These are phyloP conservation scores for Beauveria pseudobassiana DNA, from an alignment of 2,329 filamentous ascomycete genomes.

Conservation along the genomic window DNA sequence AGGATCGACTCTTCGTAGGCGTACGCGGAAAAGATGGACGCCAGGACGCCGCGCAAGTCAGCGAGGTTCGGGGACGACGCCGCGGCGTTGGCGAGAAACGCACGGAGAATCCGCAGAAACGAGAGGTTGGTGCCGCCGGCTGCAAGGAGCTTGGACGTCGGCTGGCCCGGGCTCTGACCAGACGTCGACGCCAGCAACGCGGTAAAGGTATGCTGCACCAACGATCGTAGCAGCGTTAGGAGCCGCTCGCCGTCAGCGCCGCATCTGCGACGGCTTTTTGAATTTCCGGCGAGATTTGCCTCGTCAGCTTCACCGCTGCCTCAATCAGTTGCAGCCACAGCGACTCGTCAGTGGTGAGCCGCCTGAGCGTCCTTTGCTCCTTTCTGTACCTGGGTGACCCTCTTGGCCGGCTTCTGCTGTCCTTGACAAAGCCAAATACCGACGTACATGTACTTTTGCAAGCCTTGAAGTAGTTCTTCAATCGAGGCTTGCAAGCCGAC, in stretches of 20 bases:
- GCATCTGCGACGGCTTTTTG: conserved; percentile 24
- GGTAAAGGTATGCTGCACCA: conserved; percentile 88
- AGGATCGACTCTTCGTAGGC: conserved; percentile 91
- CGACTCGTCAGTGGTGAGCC: conserved; percentile 44
- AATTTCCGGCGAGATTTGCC: conserved; percentile 52
- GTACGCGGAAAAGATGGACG: conserved; percentile 90
- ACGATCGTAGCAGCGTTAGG: conserved; percentile 59
- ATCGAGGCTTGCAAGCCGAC: conserved; percentile 52
- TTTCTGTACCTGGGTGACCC: conserved; percentile 39
- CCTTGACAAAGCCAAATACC: conserved; percentile 94
- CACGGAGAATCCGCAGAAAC: conserved; percentile 81
- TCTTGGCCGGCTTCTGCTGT: conserved; percentile 58
- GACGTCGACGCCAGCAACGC: conserved; percentile 74
- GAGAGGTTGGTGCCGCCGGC: conserved; percentile 53
- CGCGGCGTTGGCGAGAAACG: conserved; percentile 79
- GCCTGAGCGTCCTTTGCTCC: conserved; percentile 40
- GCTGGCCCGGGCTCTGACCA: conserved; percentile 27
- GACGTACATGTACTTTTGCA: conserved; percentile 86
- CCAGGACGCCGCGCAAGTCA: conserved; percentile 76
- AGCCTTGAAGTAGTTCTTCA: conserved; percentile 63
- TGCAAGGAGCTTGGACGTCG: conserved; percentile 28
- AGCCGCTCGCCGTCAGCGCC: conserved; percentile 50
- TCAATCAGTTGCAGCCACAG: conserved; percentile 58
- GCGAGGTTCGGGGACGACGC: conserved; percentile 76
- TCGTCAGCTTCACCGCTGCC: conserved; percentile 54